phyloP scores from a whole-genome alignment of 1,284 basidiomycete genomes.

The Ceratobasidium sp. region DNA sequence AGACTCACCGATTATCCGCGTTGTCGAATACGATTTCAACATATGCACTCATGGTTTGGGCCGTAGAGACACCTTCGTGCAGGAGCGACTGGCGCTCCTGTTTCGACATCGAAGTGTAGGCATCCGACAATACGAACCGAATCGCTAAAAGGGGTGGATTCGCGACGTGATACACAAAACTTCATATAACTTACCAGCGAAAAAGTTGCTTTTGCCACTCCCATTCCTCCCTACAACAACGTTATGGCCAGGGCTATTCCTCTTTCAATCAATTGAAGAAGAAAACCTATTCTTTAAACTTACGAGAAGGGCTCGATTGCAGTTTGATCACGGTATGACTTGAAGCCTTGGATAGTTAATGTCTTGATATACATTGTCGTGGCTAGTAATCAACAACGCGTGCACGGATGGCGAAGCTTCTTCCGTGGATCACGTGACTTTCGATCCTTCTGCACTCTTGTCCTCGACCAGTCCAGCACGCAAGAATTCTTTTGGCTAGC shows the following conservation, averaged over 20 bases:
- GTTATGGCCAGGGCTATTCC: slow-evolving; percentile 83
- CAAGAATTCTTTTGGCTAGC: no score
- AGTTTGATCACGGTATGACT: slow-evolving; percentile 81
- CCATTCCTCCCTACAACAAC: slow-evolving; percentile 96
- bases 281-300: slow-evolving; percentile 35
- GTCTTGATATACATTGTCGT: slow-evolving; percentile 82
- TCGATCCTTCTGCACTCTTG: background rate
- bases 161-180: background rate
- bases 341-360: slow-evolving; percentile 95
- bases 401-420: background rate
- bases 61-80: slow-evolving; percentile 91
- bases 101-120: slow-evolving; percentile 93
- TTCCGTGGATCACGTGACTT: slow-evolving; percentile 9
- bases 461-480: no score
- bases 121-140: slow-evolving; percentile 96
- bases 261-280: slow-evolving; percentile 40
- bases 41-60: slow-evolving; percentile 92
- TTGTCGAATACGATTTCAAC: slow-evolving; percentile 92
- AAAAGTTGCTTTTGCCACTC: slow-evolving; percentile 97
- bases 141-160: slow-evolving; percentile 68
- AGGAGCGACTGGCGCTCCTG: slow-evolving; percentile 93
- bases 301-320: slow-evolving; percentile 64
- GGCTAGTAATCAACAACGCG: slow-evolving; percentile 38
- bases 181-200: slow-evolving; percentile 70
- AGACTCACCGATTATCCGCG: slow-evolving; percentile 72